Conservation (phyloP, 2,329 filamentous ascomycete species). For the Alternaria tenuissima region DNA sequence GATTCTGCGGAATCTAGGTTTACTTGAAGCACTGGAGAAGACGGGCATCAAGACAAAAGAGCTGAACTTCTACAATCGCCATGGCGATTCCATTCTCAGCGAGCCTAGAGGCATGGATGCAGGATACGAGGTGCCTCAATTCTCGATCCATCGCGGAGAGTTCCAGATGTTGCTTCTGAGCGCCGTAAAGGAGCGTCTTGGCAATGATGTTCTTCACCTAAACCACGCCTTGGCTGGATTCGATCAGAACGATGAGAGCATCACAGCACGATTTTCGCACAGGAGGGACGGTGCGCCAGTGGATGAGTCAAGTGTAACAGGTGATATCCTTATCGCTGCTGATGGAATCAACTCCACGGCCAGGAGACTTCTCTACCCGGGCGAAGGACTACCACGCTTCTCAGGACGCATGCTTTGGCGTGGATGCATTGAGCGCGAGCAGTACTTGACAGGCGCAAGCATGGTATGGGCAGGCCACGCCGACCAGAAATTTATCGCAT, state of each 20-base stretch:
- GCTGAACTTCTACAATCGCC: conserved; percentile 56
- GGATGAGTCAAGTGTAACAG: conserved; percentile 40
- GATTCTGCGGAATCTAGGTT: conserved; percentile 55
- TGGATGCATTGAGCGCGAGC: conserved; percentile 52
- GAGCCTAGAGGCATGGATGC: conserved; percentile 54
- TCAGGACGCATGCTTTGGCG: conserved; percentile 59
- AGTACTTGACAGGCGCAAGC: conserved; percentile 54
- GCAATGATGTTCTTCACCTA: conserved; percentile 50
- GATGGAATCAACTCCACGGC: conserved; percentile 58
- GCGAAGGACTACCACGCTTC: conserved; percentile 56
- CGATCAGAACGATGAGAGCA: conserved; percentile 46
- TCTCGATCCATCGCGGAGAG: conserved; percentile 57
- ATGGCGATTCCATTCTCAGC: conserved; percentile 55
- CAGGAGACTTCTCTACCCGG: conserved; percentile 53
- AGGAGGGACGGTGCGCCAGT: conserved; percentile 37
- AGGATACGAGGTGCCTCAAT: conserved; percentile 56
- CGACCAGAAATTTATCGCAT: conserved; percentile 59
- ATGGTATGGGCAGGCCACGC: conserved; percentile 60
- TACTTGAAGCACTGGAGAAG: conserved; percentile 52
- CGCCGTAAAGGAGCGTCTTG: conserved; percentile 54
- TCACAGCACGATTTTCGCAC: conserved; percentile 52
- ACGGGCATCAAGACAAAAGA: conserved; percentile 55
- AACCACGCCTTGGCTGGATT: conserved; percentile 51
- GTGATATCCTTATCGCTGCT: conserved; percentile 52
- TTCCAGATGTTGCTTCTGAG: conserved; percentile 57